phyloP scores from a whole-genome alignment of 176 grass and related monocot species.

The maize (Zea mays) region DNA sequence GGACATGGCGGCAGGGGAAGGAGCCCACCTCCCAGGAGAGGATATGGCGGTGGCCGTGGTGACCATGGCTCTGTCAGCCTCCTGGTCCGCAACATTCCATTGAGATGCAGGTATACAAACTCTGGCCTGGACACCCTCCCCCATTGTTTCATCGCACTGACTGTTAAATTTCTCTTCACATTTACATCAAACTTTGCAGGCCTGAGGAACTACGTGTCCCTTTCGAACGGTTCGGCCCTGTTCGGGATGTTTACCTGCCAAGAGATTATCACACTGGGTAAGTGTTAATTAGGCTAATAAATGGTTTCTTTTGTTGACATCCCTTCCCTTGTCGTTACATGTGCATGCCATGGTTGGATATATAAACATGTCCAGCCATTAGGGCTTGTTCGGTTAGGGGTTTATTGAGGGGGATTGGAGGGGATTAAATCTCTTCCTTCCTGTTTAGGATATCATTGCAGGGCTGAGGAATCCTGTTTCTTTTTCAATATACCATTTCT shows the following conservation, averaged over 20 bases:
- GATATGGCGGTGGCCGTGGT: not conserved
- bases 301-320: not conserved
- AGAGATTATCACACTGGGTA: constrained; percentile 73
- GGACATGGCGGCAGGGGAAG: constrained; percentile 47
- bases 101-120: constrained; percentile 52
- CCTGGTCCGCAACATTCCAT: constrained; percentile 78
- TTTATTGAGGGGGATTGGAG: too few relatives aligned
- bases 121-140: not conserved
- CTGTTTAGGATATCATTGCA: too few relatives aligned
- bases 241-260: constrained; percentile 78
- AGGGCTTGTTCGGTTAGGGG: too few relatives aligned
- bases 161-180: not conserved
- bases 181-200: constrained; percentile 38
- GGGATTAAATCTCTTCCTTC: too few relatives aligned
- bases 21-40: constrained; percentile 35
- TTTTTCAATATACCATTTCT: not conserved
- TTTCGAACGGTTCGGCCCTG: constrained; percentile 73
- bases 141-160: not conserved
- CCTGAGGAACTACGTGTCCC: constrained; percentile 53
- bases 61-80: constrained; percentile 54
- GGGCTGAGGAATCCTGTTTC: too few relatives aligned
- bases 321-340: not conserved
- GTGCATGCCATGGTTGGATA: not conserved
- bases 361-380: not conserved
- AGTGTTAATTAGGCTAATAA: constrained; percentile 11